Conservation (phyloP, 2,329 filamentous ascomycete species). For the Periconia digitata region DNA sequence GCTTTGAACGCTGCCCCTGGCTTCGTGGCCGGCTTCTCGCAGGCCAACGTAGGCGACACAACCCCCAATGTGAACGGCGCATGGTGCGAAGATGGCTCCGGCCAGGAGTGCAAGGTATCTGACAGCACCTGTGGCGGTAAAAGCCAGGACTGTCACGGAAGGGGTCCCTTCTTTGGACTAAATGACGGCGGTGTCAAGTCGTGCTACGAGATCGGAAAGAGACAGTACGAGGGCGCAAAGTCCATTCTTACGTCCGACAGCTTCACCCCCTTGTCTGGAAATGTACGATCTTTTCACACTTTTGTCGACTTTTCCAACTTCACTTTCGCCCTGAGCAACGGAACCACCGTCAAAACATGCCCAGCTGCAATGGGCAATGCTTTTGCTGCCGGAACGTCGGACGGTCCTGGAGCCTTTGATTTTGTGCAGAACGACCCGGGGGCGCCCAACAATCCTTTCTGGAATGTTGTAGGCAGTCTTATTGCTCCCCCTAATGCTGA, state of each 20-base stretch:
- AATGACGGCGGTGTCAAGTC: slow-evolving; percentile 68
- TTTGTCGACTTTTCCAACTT: slow-evolving; percentile 81
- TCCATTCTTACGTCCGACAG: slow-evolving; percentile 57
- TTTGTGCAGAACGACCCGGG: slow-evolving; percentile 86
- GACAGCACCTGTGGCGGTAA: slow-evolving; percentile 83
- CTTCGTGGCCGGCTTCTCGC: slow-evolving; percentile 90
- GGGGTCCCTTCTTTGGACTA: slow-evolving; percentile 68
- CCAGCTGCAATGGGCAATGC: slow-evolving; percentile 87
- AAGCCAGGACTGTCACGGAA: slow-evolving; percentile 71
- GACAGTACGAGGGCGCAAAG: slow-evolving; percentile 67
- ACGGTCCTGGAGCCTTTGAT: slow-evolving; percentile 88
- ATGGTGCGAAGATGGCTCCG: slow-evolving; percentile 82
- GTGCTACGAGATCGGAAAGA: slow-evolving; percentile 73
- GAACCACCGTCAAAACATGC: slow-evolving; percentile 71
- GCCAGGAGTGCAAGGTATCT: slow-evolving; percentile 68
- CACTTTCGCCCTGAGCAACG: slow-evolving; percentile 72
- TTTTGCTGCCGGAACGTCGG: slow-evolving; percentile 89
- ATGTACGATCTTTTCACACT: slow-evolving; percentile 78
- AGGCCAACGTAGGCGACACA: slow-evolving; percentile 88
- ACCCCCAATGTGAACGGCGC: slow-evolving; percentile 85
- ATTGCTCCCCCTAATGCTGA: slow-evolving; percentile 69
- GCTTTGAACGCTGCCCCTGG: slow-evolving; percentile 56
- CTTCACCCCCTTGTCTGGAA: slow-evolving; percentile 59
- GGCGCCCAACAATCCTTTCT: slow-evolving; percentile 76
- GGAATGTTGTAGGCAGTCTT: slow-evolving; percentile 72